Evolutionary conservation across 1,284 basidiomycete genomes (phyloP), one percentile per base, ranked within the genome.

Genomic region (Fomes fomentarius): DNA sequence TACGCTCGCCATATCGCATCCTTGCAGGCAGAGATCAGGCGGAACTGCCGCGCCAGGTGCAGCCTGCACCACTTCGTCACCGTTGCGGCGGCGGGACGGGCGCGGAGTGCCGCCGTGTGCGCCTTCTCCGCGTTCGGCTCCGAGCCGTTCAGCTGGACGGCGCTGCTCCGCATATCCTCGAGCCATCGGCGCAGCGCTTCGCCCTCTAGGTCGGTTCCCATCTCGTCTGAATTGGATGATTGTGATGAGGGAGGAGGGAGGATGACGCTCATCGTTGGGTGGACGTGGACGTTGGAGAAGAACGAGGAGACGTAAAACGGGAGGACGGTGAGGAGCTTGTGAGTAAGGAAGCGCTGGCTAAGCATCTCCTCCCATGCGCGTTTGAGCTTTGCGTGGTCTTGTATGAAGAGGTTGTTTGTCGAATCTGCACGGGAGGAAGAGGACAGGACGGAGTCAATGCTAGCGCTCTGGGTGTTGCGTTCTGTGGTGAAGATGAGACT

Each of bases 311-410:
- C 75, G 63, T 89, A 87, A 61, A 89, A 85, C 0, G 86, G 86
- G 48, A 91, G 74, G 47, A 89, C 77, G 17, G 83, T 79, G 44
- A 83, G 71, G 8, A 83, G 67, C 34, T 79, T 80, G 9, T 79
- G 69, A 1, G 83, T 72, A 35, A 91, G 73, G 63, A 86, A 87
- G 22, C 82, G 75, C 21, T 69, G 71, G 38, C 76, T 71, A 28
- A 91, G 77, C 86, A 91, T 87, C 38, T 79, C 77, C 46, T 84
- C 80, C 85, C 89, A 91, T 4, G 87, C 81, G 4, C 74, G 70
- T 63, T 79, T 78, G 30, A 91, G 74, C 55, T 76, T 76, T 14
- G 79, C 74, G 62, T 91, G 89, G 63, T 91, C 85, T 56, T 82
- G 79, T 21, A 81, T 81, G 62, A 84, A 69, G 30, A 57, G 47